phyloP scores from a whole-genome alignment of 345 rosid species.

The Psidium guajava region DNA sequence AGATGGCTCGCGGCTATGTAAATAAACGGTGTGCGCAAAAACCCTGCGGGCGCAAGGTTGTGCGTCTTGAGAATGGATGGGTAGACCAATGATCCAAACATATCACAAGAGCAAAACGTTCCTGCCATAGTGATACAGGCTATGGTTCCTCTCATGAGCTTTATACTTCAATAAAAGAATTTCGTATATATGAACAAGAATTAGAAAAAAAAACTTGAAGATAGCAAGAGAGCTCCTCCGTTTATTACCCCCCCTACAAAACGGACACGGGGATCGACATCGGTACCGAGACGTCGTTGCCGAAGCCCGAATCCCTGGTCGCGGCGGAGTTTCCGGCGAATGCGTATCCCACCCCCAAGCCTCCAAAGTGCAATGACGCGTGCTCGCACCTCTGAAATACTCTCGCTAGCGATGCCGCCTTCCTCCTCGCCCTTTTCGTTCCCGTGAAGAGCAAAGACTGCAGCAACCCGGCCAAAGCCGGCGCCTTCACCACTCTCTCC shows the following conservation, averaged over 20 bases:
- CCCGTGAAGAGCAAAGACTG: slow-evolving; percentile 76
- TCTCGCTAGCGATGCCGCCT: slow-evolving; percentile 88
- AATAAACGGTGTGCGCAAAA: background rate
- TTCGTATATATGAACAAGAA: slow-evolving; percentile 20
- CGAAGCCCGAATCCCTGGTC: slow-evolving; percentile 29
- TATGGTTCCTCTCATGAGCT: slow-evolving; percentile 1
- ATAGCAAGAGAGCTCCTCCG: background rate
- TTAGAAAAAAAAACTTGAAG: slow-evolving; percentile 1
- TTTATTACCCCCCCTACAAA: slow-evolving; percentile 17
- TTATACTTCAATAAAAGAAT: slow-evolving; percentile 44
- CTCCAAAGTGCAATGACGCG: slow-evolving; percentile 38
- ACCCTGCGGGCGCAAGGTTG: background rate
- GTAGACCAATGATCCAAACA: background rate
- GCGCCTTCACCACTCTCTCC: slow-evolving; percentile 66
- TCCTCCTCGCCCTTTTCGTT: slow-evolving; percentile 89
- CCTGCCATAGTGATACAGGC: background rate
- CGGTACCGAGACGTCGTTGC: slow-evolving; percentile 56
- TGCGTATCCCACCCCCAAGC: slow-evolving; percentile 49
- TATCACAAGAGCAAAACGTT: background rate
- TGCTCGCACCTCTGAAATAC: slow-evolving; percentile 76
- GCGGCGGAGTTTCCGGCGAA: slow-evolving; percentile 45
- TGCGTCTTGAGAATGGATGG: background rate
- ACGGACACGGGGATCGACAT: slow-evolving; percentile 64
- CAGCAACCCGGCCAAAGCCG: slow-evolving; percentile 69
- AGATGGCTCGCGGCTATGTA: background rate